These are phyloP conservation scores for Arabidopsis thaliana DNA, from an alignment of 345 rosid genomes.

Conservation along the genomic window TAIR10.1 NC_003076.8:8167001-8167500, in stretches of 20 bases:
- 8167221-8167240: not conserved
- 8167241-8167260: not conserved
- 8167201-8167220: not conserved
- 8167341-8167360: not conserved
- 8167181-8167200: not conserved
- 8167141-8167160: not conserved
- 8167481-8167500: slow-evolving; percentile 67
- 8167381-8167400: not conserved
- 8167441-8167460: not conserved
- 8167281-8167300: not conserved
- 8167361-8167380: not conserved
- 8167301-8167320: not conserved
- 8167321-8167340: not conserved
- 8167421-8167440: not conserved
- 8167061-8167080: not conserved
- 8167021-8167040: too few species aligned
- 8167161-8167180: not conserved
- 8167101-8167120: not conserved
- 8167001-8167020: too few species aligned
- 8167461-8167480: slow-evolving; percentile 46
- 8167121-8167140: not conserved
- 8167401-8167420: too few species aligned
- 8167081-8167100: not conserved
- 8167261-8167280: not conserved
- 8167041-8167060: too few species aligned